Evolutionary conservation across 2,329 filamentous ascomycete genomes (phyloP).

Genomic region (Penicillium sp.): DNA sequence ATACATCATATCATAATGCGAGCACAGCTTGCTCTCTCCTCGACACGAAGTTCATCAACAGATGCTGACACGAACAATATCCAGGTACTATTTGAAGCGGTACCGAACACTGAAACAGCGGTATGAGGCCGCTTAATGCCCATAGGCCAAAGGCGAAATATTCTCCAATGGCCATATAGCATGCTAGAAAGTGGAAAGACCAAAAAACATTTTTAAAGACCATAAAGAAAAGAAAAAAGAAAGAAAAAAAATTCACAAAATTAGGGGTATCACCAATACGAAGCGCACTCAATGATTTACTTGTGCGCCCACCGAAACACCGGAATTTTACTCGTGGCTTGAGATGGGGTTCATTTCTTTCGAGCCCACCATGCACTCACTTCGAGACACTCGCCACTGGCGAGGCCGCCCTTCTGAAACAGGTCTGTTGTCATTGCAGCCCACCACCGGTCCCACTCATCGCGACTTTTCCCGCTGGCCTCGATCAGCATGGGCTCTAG

Average conservation of each 20-base stretch:
- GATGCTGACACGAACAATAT: conserved; percentile 26
- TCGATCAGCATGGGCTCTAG: conserved; percentile 81
- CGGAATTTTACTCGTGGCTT: conserved; percentile 21
- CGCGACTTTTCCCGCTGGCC: conserved; percentile 78
- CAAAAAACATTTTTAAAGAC: conserved; percentile 1
- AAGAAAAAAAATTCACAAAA: conserved; percentile 17
- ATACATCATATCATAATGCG: conserved; percentile 26
- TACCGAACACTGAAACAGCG: conserved; percentile 82
- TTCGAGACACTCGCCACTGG: conserved; percentile 80
- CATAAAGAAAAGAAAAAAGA: conserved; percentile 17
- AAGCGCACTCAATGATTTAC: conserved; percentile 34
- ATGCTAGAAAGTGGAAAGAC: conserved; percentile 23
- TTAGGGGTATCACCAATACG: conserved; percentile 41
- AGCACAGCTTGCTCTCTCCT: conserved; percentile 9
- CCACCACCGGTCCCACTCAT: conserved; percentile 91
- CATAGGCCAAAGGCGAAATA: conserved; percentile 4
- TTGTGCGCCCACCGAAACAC: conserved; percentile 33
- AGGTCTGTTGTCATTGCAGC: conserved; percentile 83
- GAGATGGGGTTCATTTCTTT: conserved; percentile 44
- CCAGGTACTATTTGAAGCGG: conserved; percentile 85
- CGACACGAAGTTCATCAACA: conserved; percentile 6
- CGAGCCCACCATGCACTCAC: conserved; percentile 65
- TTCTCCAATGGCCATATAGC: conserved; percentile 14
- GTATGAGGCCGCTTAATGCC: conserved; percentile 57
- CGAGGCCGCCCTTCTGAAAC: conserved; percentile 73